phyloP scores from a whole-genome alignment of 1,139 yeast species.

The Saccharomyces hybrid region DNA sequence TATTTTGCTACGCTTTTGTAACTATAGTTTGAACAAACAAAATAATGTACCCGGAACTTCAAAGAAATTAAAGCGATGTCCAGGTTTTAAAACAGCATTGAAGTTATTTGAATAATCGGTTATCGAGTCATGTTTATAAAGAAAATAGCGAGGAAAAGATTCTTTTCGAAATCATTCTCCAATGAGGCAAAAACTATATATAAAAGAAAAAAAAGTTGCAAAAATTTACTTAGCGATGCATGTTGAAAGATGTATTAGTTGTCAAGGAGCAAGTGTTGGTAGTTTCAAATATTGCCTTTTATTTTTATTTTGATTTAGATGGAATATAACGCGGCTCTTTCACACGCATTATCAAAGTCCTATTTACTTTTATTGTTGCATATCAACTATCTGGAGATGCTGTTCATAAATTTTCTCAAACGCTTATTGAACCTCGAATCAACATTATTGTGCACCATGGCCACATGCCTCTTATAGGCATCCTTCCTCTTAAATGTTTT shows the following conservation, averaged over 20 bases:
- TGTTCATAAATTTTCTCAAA: conserved; percentile 20
- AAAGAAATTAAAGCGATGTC: not conserved
- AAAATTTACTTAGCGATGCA: not conserved
- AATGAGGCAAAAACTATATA: not conserved
- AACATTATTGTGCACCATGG: conserved; percentile 45
- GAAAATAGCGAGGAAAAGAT: not conserved
- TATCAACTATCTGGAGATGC: conserved; percentile 5
- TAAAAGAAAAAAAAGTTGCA: not conserved
- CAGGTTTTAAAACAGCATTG: not conserved
- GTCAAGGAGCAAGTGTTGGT: not conserved
- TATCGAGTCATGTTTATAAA: not conserved
- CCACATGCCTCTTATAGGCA: conserved; percentile 47
- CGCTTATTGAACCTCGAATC: conserved; percentile 40
- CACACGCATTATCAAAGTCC: not conserved
- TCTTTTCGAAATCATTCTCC: not conserved
- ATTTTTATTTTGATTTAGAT: not conserved
- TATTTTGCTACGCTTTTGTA: not conserved
- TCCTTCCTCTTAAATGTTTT: conserved; percentile 52
- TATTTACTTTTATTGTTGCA: conserved; percentile 3
- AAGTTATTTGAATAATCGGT: not conserved
- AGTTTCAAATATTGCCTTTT: not conserved
- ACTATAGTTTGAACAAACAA: not conserved
- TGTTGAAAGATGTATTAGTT: not conserved
- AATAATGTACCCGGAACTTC: not conserved
- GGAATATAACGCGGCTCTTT: not conserved